phyloP scores from a whole-genome alignment of 805 yeast species.

The Yamadazyma endophytica region DNA sequence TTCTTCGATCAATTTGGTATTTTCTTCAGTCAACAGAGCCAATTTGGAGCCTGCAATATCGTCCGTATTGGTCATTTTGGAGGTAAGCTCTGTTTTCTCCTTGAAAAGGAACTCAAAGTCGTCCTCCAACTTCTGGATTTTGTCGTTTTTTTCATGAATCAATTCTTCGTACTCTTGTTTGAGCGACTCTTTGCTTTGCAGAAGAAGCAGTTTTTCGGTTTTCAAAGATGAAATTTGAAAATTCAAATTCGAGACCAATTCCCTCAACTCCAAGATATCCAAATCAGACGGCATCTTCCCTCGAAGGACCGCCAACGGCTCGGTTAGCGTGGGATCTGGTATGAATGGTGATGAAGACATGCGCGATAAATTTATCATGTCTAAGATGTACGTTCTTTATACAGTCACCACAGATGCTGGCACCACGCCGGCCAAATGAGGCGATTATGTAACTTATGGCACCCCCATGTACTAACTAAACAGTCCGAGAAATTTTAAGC shows the following conservation, averaged over 20 bases:
- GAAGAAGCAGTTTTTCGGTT: constrained; percentile 31
- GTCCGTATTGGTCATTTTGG: constrained; percentile 26
- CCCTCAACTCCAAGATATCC: constrained; percentile 15
- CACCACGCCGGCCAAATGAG: too few species aligned
- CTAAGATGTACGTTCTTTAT: constrained; percentile 49
- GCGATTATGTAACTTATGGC: too few species aligned
- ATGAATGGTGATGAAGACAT: too few species aligned
- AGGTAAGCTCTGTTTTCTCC: constrained; percentile 28
- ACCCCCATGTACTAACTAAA: constrained; percentile 15
- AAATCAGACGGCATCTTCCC: too few species aligned
- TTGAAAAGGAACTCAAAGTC: constrained; percentile 33
- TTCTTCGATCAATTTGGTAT: constrained; percentile 16
- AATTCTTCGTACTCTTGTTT: constrained; percentile 22
- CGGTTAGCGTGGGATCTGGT: too few species aligned
- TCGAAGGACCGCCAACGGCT: too few species aligned
- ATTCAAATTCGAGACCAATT: constrained; percentile 22
- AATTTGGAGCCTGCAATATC: constrained; percentile 19
- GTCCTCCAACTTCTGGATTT: constrained; percentile 25
- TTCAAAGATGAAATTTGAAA: constrained; percentile 27
- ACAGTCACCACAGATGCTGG: too few species aligned
- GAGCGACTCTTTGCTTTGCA: constrained; percentile 22
- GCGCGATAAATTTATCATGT: too few species aligned
- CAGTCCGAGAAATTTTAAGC: constrained; percentile 90
- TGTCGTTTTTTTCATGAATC: constrained; percentile 28
- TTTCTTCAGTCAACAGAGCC: constrained; percentile 15